These are phyloP conservation scores for Euphorbia schlechtendalii DNA, from an alignment of 441 rosid genomes.

Conservation along the genomic window DNA sequence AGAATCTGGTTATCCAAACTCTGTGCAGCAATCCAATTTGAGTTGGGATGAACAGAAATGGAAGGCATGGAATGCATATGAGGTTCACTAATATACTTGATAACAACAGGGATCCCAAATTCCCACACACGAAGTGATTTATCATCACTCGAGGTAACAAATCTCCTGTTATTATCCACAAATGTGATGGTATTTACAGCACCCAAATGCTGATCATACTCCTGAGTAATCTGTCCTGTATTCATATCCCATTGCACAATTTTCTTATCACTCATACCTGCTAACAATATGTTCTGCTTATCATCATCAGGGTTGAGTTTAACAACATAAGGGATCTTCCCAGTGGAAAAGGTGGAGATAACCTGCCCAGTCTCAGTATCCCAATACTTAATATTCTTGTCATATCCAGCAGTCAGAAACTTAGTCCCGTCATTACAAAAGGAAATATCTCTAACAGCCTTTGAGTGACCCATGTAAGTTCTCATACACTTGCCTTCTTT, in stretches of 20 bases:
- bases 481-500: constrained; percentile 98
- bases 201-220: constrained; percentile 97
- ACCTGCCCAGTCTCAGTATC: constrained; percentile 98
- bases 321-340: constrained; percentile 90
- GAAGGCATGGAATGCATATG: constrained; percentile 99
- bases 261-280: constrained; percentile 99
- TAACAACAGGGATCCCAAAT: constrained; percentile 95
- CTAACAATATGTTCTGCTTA: constrained; percentile 90
- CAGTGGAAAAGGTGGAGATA: constrained; percentile 82
- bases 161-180: constrained; percentile 93
- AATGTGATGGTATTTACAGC: constrained; percentile 97
- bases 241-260: constrained; percentile 99
- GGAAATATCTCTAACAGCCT: constrained; percentile 90
- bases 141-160: constrained; percentile 97
- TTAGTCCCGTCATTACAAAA: constrained; percentile 90
- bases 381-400: constrained; percentile 97
- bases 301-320: constrained; percentile 94
- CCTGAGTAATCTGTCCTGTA: constrained; percentile 84
- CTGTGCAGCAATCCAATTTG: constrained; percentile 97
- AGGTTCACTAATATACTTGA: constrained; percentile 99
- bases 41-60: constrained; percentile 82
- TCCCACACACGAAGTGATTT: constrained; percentile 99
- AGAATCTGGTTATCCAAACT: constrained; percentile 97
- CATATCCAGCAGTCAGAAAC: constrained; percentile 90
- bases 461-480: constrained; percentile 95